Evolutionary conservation across 192 early-diverging fungal species (phyloP).

Genomic region (Coemansia sp.): DNA sequence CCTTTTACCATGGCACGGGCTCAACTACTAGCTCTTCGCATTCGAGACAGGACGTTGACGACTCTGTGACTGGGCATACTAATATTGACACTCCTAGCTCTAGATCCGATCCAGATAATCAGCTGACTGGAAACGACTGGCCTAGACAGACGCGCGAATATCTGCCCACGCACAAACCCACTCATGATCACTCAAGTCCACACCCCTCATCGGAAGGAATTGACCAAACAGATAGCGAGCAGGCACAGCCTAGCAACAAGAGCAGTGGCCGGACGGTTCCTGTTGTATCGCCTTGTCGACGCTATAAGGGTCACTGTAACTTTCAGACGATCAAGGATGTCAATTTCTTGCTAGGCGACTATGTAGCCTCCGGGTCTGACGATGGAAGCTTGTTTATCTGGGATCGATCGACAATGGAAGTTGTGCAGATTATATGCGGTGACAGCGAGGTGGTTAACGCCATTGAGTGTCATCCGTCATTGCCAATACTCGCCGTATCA

Average conservation of each 20-base stretch:
- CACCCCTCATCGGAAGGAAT: neutral
- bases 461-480: constrained; percentile 61
- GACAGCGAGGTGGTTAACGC: constrained; percentile 67
- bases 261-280: constrained; percentile 18
- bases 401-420: constrained; percentile 61
- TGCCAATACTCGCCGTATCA: constrained; percentile 64
- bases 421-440: constrained; percentile 68
- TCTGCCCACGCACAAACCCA: constrained; percentile 2
- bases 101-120: neutral
- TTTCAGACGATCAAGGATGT: constrained; percentile 73
- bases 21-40: neutral
- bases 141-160: constrained; percentile 30
- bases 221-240: neutral
- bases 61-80: neutral
- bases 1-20: neutral
- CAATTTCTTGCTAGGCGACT: constrained; percentile 69
- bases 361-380: constrained; percentile 77
- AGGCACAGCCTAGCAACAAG: neutral
- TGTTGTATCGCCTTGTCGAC: constrained; percentile 30
- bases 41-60: constrained; percentile 5
- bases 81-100: neutral
- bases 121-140: constrained; percentile 14
- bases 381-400: constrained; percentile 73
- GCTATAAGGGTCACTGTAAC: constrained; percentile 44
- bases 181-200: neutral